phyloP scores from a whole-genome alignment of 768 basidiomycete genomes.

The Lanmaoa pseudosensibilis region DNA sequence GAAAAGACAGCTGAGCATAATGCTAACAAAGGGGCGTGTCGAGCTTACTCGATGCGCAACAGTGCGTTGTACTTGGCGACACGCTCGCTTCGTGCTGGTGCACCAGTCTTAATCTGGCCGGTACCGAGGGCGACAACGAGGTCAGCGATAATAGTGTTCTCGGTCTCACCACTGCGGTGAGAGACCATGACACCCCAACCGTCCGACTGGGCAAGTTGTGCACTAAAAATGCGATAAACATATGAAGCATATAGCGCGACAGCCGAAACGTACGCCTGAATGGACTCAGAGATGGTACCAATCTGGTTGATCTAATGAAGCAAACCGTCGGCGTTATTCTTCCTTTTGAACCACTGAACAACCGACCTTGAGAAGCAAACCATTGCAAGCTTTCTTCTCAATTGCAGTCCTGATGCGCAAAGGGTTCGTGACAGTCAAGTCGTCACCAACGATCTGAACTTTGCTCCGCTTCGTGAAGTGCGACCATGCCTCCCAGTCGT shows the following conservation, averaged over 20 bases:
- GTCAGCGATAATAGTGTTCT: constrained; percentile 96
- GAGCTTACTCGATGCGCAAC: constrained; percentile 83
- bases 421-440: constrained; percentile 98
- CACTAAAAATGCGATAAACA: constrained; percentile 45
- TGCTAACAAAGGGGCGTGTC: not conserved
- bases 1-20: constrained; percentile 5
- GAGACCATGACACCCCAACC: constrained; percentile 99
- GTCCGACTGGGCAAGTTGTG: constrained; percentile 92
- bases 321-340: not conserved
- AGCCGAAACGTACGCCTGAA: constrained; percentile 79
- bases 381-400: constrained; percentile 99
- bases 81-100: constrained; percentile 94
- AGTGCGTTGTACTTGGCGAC: constrained; percentile 92
- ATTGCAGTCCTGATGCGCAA: constrained; percentile 97
- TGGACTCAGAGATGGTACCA: constrained; percentile 97
- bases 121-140: constrained; percentile 89
- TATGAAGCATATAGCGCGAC: not conserved
- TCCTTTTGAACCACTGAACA: not conserved
- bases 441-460: constrained; percentile 94
- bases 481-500: constrained; percentile 98
- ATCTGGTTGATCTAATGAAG: constrained; percentile 86
- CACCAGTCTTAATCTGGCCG: constrained; percentile 99
- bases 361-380: constrained; percentile 87
- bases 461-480: constrained; percentile 79
- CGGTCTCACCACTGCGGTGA: constrained; percentile 98